Base-by-base conservation (phyloP, 75 land plant species). In the Ceratopteris richardii region DNA sequence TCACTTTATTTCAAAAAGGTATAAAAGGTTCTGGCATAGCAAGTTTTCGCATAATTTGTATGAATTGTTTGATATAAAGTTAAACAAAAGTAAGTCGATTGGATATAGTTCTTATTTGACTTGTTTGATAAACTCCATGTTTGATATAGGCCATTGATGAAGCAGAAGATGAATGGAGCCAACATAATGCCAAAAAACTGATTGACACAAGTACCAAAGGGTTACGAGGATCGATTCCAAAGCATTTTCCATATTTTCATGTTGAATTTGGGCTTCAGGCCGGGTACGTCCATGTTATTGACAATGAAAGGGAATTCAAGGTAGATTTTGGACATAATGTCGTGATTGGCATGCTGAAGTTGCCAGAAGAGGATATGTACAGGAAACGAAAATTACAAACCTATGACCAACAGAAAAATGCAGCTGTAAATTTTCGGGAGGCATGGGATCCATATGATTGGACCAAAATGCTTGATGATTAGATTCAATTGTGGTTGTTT, bases 101-200 rank as follows among this genome's bases (percentile, higher is more conserved):
- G 37, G n/a, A n/a, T n/a, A 33, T 33, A 4, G 37, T 33, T 33
- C 9, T 3, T 9, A 33, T 33, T 4, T 33, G 37, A 9, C 37
- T 33, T 3, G 9, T 9, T 33, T 33, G 37, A 4, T 33, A 4
- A 4, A 9, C 22, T 2, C 14, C 13, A 17, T 17, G 2, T 54
- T 24, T 65, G 0, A 42, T 66, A 40, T 73, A 94, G 98, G 98
- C 90, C 33, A 94, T 94, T 48, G 98, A 94, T 46, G 98, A 94
- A 72, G 98, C 88, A 31, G 96, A 89, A 69, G 84, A 80, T 40
- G 98, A 94, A 54, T 94, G 98, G 98, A 86, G 90, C 59, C 98
- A 94, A 44, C 98, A 94, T 69, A 77, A 88, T 55, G 85, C 90
- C 11, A 94, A 94, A 74, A 94, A 84, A 72, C 74, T 94, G 7